These are phyloP conservation scores for Prunus yedoensis DNA, from an alignment of 331 rosid genomes.

Conservation along the genomic window DNA sequence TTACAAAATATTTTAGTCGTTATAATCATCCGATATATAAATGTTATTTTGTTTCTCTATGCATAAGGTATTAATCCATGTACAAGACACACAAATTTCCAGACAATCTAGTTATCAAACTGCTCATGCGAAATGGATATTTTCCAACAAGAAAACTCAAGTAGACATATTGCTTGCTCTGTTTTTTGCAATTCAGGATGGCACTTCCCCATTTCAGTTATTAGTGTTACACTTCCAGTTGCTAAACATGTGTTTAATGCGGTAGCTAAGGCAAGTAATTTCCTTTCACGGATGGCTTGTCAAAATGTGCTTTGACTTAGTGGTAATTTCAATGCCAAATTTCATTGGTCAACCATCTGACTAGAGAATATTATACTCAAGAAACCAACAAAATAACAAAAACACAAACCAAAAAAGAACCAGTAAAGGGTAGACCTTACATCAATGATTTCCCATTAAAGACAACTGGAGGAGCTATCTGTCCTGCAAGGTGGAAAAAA, in stretches of 20 bases:
- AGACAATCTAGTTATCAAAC: not conserved
- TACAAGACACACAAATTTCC: not conserved
- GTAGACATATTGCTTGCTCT: not conserved
- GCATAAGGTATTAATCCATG: not conserved
- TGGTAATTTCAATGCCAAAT: not conserved
- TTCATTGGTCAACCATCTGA: no score
- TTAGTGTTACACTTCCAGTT: not conserved
- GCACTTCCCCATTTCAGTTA: not conserved
- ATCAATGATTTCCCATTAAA: conserved; percentile 89
- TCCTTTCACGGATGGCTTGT: not conserved
- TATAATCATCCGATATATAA: no score
- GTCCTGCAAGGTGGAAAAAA: conserved; percentile 62
- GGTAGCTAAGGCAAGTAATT: not conserved
- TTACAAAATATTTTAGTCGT: no score
- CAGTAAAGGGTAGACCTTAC: conserved; percentile 44
- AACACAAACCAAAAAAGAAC: no score
- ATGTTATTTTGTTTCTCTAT: not conserved
- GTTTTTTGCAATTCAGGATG: not conserved
- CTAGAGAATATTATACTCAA: no score
- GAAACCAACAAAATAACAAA: no score
- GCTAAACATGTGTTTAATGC: not conserved
- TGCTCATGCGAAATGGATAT: not conserved
- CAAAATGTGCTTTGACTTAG: not conserved
- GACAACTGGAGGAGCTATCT: conserved; percentile 95
- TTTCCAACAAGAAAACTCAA: not conserved